Conservation (phyloP, 1,284 basidiomycete genomes). For the Ceratobasidium papillatum region DNA sequence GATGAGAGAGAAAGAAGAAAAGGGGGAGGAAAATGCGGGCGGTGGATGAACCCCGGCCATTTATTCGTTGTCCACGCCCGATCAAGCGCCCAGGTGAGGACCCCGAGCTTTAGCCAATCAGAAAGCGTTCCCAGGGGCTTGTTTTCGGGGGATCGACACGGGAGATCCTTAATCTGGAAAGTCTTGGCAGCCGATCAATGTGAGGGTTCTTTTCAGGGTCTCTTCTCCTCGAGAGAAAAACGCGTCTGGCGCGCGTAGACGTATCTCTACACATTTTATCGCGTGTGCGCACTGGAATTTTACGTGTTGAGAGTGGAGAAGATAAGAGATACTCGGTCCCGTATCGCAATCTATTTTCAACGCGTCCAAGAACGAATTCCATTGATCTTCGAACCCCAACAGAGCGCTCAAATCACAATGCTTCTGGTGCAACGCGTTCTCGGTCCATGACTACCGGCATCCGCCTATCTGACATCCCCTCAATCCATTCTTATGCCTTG, state of each 20-base stretch:
- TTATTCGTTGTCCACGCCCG: too few species aligned
- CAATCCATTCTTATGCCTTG: slow-evolving; percentile 9
- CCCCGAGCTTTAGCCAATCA: background rate
- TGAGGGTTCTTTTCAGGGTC: background rate
- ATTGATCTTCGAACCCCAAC: background rate
- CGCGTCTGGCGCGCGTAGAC: background rate
- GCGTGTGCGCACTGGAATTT: background rate
- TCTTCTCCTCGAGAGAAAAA: too few species aligned
- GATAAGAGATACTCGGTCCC: background rate
- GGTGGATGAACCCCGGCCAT: background rate
- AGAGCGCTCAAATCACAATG: background rate
- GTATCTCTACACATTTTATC: background rate
- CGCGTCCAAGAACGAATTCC: background rate
- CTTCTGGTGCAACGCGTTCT: background rate
- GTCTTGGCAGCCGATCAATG: slow-evolving; percentile 15
- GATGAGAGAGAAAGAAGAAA: background rate
- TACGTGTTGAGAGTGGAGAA: too few species aligned
- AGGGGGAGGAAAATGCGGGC: slow-evolving; percentile 5
- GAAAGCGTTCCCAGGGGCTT: background rate
- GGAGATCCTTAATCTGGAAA: background rate
- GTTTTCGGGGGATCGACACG: too few species aligned
- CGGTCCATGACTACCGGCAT: background rate
- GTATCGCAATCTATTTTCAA: background rate
- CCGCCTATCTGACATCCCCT: background rate
- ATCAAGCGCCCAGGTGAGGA: background rate